Conservation (phyloP, 441 rosid species). For the Populus hybrid region DNA sequence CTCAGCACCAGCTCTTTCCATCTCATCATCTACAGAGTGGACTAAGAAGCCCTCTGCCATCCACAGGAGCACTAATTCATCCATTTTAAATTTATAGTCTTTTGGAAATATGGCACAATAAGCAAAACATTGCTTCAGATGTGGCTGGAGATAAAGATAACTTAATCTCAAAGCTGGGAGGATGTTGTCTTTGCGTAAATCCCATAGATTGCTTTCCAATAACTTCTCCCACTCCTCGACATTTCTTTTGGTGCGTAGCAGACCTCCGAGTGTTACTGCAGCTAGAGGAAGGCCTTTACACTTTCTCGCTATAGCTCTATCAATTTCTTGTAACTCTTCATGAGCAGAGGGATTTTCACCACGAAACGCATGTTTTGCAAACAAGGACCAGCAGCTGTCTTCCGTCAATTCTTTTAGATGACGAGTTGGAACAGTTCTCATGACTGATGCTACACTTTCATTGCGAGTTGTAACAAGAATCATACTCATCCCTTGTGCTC, state of each 20-base stretch:
- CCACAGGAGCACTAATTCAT: too few species aligned
- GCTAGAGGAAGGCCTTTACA: conserved; percentile 33
- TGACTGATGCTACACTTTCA: too few species aligned
- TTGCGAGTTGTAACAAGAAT: conserved; percentile 14
- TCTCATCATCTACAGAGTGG: background rate
- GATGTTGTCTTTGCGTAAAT: background rate
- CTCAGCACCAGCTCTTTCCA: conserved; percentile 1
- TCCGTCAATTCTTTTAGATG: too few species aligned
- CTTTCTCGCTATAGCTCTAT: conserved; percentile 19
- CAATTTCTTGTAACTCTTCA: conserved; percentile 7
- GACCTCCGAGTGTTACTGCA: background rate
- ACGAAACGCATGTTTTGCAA: conserved; percentile 1
- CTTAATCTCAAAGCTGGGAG: too few species aligned
- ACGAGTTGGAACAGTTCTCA: too few species aligned
- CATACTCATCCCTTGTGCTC: conserved; percentile 15
- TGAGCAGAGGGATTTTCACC: background rate
- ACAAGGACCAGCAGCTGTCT: too few species aligned
- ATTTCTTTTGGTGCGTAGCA: background rate
- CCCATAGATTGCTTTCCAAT: conserved; percentile 11
- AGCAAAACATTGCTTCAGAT: too few species aligned
- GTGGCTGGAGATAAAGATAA: too few species aligned
- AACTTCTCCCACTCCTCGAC: conserved; percentile 7
- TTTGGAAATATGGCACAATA: too few species aligned
- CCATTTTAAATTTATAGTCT: too few species aligned
- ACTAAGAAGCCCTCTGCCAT: too few species aligned